Evolutionary conservation across 1,284 basidiomycete species (phyloP), one percentile per base, ranked within the genome.

Genomic region (Xerocomus nothofagi): DNA sequence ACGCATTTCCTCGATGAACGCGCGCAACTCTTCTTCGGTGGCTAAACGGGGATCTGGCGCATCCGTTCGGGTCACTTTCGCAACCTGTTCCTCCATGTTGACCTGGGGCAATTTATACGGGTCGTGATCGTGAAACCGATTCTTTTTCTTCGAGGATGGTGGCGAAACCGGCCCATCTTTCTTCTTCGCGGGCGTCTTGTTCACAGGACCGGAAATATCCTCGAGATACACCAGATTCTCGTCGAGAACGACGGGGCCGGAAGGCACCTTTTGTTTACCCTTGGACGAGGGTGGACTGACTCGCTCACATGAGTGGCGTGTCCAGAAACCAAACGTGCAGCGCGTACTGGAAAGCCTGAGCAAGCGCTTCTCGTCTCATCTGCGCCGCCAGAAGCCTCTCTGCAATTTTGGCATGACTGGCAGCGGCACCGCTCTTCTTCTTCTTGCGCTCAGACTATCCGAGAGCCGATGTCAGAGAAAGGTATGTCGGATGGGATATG

Each of bases 351-450:
- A 63, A 53, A 61, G 63, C 66, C 57, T 82, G 76, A 26, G 84
- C 81, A 45, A 99, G 71, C 24, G 97, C 97, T 56, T 93, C 93
- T 24, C 90, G 80, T 57, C 97, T 80, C 81, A 99, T 77, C 61
- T 98, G 94, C 6, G 96, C 96, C 6, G 93, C 92, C 20, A 99
- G 81, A 33, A 99, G 78, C 67, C 87, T 88, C 71, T 98, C 93
- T 0, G 96, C 93, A 34, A 94, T 75, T 67, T 87, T 88, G 18
- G 77, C 81, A 70, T 95, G 91, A 61, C 83, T 94, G 3, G 82
- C 78, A 15, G 86, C 88, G 7, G 93, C 93, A 2, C 94, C 93
- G 43, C 76, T 81, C 75, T 94, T 97, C 75, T 91, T 90, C 64
- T 82, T 83, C 75, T 84, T 93, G 40, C 94, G 76, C 57, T 93